phyloP scores from a whole-genome alignment of 192 early-diverging fungal genomes.

The Mortierella alpina region DNA sequence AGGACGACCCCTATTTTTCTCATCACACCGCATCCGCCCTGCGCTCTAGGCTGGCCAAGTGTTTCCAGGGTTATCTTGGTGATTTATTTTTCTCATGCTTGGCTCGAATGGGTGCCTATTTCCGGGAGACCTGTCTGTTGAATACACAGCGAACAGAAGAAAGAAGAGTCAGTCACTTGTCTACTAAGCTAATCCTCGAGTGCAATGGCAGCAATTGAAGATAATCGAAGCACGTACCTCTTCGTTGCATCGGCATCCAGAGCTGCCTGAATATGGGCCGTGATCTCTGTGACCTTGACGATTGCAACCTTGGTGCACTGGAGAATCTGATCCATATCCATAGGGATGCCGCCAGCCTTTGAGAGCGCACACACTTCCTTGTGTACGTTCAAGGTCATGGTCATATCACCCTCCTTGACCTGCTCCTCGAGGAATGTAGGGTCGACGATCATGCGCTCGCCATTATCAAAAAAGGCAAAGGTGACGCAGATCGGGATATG shows the following conservation, averaged over 20 bases:
- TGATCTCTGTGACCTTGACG: conserved; percentile 77
- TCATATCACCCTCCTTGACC: conserved; percentile 83
- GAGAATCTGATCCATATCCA: conserved; percentile 80
- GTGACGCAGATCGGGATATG: conserved; percentile 95
- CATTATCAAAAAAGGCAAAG: conserved; percentile 92
- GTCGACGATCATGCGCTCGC: conserved; percentile 81
- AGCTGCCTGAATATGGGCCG: conserved; percentile 82
- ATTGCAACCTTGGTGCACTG: conserved; percentile 87
- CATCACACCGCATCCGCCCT: too few relatives aligned
- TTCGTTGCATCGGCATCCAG: conserved; percentile 63
- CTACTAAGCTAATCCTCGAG: neutral
- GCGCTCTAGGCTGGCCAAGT: too few relatives aligned
- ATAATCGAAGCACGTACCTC: conserved; percentile 17
- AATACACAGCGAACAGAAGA: neutral
- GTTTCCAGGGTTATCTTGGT: too few relatives aligned
- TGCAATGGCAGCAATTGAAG: neutral
- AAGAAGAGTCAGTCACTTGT: neutral
- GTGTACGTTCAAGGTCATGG: conserved; percentile 91
- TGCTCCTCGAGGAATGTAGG: conserved; percentile 90
- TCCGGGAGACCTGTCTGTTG: too few relatives aligned
- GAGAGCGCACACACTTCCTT: conserved; percentile 92
- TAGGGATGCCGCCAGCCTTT: conserved; percentile 90
- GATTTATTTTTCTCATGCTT: too few relatives aligned
- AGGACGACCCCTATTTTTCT: too few relatives aligned
- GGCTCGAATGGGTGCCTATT: too few relatives aligned